phyloP scores from a whole-genome alignment of 176 grass and related monocot species.

The Aegilops umbellulata region DNA sequence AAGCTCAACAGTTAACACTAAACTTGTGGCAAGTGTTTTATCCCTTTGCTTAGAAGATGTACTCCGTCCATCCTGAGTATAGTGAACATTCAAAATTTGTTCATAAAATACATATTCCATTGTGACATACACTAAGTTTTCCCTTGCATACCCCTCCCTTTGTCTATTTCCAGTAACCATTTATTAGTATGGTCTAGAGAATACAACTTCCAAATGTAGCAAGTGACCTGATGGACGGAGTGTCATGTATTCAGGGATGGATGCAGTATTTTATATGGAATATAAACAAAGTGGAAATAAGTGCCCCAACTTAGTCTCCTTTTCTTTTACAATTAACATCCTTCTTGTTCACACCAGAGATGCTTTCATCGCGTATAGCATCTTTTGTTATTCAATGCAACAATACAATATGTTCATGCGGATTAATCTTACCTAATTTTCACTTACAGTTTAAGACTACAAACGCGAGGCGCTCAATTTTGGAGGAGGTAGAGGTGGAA shows the following conservation, averaged over 20 bases:
- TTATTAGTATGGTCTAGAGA: not conserved
- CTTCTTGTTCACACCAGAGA: not conserved
- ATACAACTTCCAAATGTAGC: not conserved
- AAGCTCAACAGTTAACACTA: not conserved
- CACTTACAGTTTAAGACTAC: constrained; percentile 47
- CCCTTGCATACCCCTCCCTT: not conserved
- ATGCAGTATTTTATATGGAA: too few species aligned
- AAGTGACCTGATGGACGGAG: not conserved
- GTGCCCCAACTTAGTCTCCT: not conserved
- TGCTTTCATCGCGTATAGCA: not conserved
- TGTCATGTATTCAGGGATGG: not conserved
- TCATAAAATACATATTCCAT: not conserved
- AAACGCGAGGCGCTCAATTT: constrained; percentile 59
- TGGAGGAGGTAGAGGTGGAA: constrained; percentile 94
- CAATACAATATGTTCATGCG: not conserved
- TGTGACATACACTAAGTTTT: not conserved
- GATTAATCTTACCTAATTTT: not conserved
- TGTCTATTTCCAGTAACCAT: not conserved
- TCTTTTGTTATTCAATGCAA: constrained; percentile 1
- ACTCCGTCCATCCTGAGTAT: not conserved
- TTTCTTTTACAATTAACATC: not conserved
- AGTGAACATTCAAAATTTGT: not conserved
- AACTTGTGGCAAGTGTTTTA: not conserved
- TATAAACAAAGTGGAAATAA: not conserved
- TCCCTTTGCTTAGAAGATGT: not conserved